Conservation (phyloP, 2,329 filamentous ascomycete species). For the Aureobasidium sp. region DNA sequence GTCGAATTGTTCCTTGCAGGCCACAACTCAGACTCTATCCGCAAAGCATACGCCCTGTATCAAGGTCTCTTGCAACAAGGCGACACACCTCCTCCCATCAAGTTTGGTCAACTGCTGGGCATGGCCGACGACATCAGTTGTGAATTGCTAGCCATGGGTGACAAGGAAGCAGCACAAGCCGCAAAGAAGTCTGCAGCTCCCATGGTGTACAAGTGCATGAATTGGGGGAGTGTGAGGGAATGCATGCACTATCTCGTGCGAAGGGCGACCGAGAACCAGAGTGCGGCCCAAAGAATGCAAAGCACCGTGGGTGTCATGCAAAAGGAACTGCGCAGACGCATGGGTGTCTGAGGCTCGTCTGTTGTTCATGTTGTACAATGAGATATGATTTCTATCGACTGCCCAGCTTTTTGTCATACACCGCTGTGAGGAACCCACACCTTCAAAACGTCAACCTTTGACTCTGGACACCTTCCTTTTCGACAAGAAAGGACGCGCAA, state of each 20-base stretch:
- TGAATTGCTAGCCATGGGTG: slow-evolving; percentile 18
- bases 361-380: background rate
- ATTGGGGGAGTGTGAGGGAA: slow-evolving; percentile 26
- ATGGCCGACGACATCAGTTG: slow-evolving; percentile 27
- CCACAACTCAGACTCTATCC: slow-evolving; percentile 22
- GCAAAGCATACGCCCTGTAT: background rate
- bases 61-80: slow-evolving; percentile 1
- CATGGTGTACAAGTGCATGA: slow-evolving; percentile 24
- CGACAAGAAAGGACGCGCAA: background rate
- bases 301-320: slow-evolving; percentile 3
- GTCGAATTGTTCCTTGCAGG: slow-evolving; percentile 27
- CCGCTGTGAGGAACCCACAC: too few relatives aligned
- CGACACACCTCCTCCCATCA: background rate
- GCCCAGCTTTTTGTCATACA: too few relatives aligned
- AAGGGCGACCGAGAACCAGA: slow-evolving; percentile 24
- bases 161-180: background rate
- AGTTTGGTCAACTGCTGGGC: slow-evolving; percentile 26
- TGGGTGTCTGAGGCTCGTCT: background rate
- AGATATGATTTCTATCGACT: background rate
- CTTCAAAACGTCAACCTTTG: too few relatives aligned
- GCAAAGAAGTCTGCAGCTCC: slow-evolving; percentile 16
- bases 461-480: too few relatives aligned
- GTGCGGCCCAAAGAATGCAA: slow-evolving; percentile 15
- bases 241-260: slow-evolving; percentile 27
- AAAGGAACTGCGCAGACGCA: slow-evolving; percentile 3